Evolutionary conservation across 257 asterid species (phyloP), one percentile per base, ranked within the genome.

Genomic region (Ocimum tenuiflorum): DNA sequence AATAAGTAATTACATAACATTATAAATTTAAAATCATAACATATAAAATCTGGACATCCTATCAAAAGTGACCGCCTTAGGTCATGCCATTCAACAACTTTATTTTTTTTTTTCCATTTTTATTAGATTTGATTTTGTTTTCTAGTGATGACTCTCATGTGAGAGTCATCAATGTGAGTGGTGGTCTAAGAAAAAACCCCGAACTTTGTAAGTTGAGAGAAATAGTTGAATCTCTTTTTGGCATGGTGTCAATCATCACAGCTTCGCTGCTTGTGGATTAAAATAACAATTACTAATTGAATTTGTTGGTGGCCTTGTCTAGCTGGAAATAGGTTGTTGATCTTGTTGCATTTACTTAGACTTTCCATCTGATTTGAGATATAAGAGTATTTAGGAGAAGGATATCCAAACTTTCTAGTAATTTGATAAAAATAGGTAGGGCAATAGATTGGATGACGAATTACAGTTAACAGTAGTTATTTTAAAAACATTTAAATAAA

Each of bases 401-500:
- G 13, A 11, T 27, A 4, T 27, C 31, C 31, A 27, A 27, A 27
- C 31, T 27, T 17, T 24, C n/a, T 1, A 14, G 43, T 52, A n/a
- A 22, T 11, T 43, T 45, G 64, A 20, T 55, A 10, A 61, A 31
- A 54, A 41, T 18, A 24, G 19, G 11, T 20, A 18, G 10, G 69
- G n/a, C n/a, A 27, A 11, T 45, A 14, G 35, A 45, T 57, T 8
- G 38, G 36, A 18, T 19, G n/a, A 0, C 23, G 53, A 50, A 31
- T 49, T n/a, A 7, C 43, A 41, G 22, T 18, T 70, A 15, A 38
- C 45, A 39, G 73, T n/a, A 22, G 63, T 72, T 54, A 33, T 54
- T 13, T 9, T 57, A 70, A 29, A 29, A 46, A 20, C 29, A 62
- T 52, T 10, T 64, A 42, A 38, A 70, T 52, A 46, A 38, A 46